Percentiles rank a stretch among this genome's conserved stretches.
These are phyloP conservation scores for Suillus plorans DNA, from an alignment of 768 basidiomycete species.

Conservation along the genomic window DNA sequence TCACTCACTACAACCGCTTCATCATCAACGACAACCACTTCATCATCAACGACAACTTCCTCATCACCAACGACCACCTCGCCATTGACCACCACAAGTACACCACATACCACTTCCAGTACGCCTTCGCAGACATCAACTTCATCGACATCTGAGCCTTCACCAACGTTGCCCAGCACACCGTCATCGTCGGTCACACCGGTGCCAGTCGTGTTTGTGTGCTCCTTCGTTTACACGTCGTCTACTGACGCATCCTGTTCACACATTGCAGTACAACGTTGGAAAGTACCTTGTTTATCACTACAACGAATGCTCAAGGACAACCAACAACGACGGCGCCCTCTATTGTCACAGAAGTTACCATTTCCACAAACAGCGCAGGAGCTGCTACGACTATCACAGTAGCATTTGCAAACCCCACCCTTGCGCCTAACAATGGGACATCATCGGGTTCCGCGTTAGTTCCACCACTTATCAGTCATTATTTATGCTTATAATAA, in stretches of 20 bases:
- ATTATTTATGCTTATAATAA: conserved; percentile 11
- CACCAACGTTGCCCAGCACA: conserved; percentile 16
- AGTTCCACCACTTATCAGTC: conserved; percentile 23
- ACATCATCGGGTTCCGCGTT: conserved; percentile 49
- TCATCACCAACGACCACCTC: conserved; percentile 17
- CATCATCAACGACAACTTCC: conserved; percentile 8
- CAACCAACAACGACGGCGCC: conserved; percentile 50
- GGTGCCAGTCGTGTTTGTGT: conserved; percentile 18
- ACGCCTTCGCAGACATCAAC: conserved; percentile 5
- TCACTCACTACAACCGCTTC: conserved; percentile 12
- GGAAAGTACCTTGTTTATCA: conserved; percentile 47
- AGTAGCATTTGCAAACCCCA: conserved; percentile 66
- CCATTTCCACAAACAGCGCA: conserved; percentile 53
- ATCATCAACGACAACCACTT: conserved; percentile 13
- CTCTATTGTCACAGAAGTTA: conserved; percentile 52
- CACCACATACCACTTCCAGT: conserved; percentile 6
- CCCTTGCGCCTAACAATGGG: conserved; percentile 52
- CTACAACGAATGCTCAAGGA: conserved; percentile 61
- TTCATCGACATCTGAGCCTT: conserved; percentile 2
- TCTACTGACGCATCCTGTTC: conserved; percentile 10
- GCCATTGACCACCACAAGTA: conserved; percentile 13
- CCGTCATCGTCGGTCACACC: conserved; percentile 10
- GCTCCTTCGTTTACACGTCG: conserved; percentile 15
- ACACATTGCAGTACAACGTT: conserved; percentile 48
- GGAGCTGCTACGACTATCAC: conserved; percentile 62